Percentiles rank a stretch among this genome's conserved stretches.
Evolutionary conservation across 768 basidiomycete species (phyloP).

Genomic region (Psilocybe tampanensis): DNA sequence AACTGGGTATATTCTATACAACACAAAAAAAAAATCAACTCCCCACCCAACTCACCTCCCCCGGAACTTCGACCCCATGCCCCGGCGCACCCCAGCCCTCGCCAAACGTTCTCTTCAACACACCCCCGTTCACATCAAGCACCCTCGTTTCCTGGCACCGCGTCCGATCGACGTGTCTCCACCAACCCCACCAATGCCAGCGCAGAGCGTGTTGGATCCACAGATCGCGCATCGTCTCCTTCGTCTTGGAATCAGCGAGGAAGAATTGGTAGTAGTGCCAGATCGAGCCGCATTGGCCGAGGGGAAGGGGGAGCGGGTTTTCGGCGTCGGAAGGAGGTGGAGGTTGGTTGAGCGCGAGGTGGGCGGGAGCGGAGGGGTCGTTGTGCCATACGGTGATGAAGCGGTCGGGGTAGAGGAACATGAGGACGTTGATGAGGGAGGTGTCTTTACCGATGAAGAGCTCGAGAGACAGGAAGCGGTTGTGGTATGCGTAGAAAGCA

Average conservation of each 20-base stretch:
- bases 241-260: slow-evolving; percentile 30
- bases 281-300: slow-evolving; percentile 40
- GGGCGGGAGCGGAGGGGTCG: slow-evolving; percentile 28
- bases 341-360: slow-evolving; percentile 10
- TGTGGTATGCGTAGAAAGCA: slow-evolving; percentile 52
- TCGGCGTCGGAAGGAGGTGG: not conserved
- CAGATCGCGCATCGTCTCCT: slow-evolving; percentile 21
- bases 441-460: slow-evolving; percentile 61
- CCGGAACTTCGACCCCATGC: slow-evolving; percentile 3
- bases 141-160: slow-evolving; percentile 28
- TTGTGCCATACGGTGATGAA: slow-evolving; percentile 45
- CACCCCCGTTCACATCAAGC: slow-evolving; percentile 19
- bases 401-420: slow-evolving; percentile 44
- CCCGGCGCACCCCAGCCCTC: slow-evolving; percentile 21
- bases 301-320: slow-evolving; percentile 4
- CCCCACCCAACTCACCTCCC: not conserved
- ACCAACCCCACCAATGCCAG: slow-evolving; percentile 31
- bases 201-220: slow-evolving; percentile 22
- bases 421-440: slow-evolving; percentile 42
- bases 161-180: slow-evolving; percentile 24
- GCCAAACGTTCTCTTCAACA: slow-evolving; percentile 28
- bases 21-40: not conserved
- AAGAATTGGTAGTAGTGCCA: slow-evolving; percentile 59
- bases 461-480: slow-evolving; percentile 45
- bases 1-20: not conserved